Percentiles rank a stretch among this genome's conserved stretches.
Evolutionary conservation across 2,329 filamentous ascomycete species (phyloP).

Genomic region (Gnomoniopsis smithogilvyi): DNA sequence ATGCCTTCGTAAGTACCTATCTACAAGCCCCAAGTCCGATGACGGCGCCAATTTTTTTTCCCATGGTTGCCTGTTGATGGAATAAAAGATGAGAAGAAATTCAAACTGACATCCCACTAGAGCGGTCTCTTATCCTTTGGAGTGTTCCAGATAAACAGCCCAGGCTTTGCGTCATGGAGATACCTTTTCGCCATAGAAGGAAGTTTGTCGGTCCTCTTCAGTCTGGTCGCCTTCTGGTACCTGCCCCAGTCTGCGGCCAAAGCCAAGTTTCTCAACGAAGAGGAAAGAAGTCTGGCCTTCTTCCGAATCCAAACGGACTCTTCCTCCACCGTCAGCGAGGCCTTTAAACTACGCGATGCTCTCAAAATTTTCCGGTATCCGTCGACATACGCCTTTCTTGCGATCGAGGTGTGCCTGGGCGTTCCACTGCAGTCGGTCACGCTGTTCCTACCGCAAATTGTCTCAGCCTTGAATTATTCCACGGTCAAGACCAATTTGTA

Average conservation of each 20-base stretch:
- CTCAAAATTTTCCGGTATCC: constrained; percentile 50
- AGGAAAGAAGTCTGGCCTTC: constrained; percentile 66
- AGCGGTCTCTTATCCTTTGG: constrained; percentile 55
- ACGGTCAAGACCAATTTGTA: constrained; percentile 69
- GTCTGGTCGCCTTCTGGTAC: constrained; percentile 65
- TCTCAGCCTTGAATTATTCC: constrained; percentile 44
- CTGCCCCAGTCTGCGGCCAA: constrained; percentile 62
- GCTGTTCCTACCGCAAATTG: constrained; percentile 50
- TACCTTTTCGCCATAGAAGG: constrained; percentile 54
- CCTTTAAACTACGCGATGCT: constrained; percentile 48
- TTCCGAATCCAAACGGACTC: constrained; percentile 74
- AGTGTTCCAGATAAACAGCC: constrained; percentile 41
- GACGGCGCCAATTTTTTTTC: too few species aligned
- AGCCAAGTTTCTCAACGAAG: constrained; percentile 61
- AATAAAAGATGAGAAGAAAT: too few species aligned
- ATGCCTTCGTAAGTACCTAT: constrained; percentile 44
- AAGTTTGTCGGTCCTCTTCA: constrained; percentile 54
- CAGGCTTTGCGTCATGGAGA: constrained; percentile 35
- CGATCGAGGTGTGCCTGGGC: constrained; percentile 57
- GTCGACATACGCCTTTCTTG: constrained; percentile 45
- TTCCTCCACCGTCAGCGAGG: constrained; percentile 57
- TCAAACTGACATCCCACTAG: too few species aligned
- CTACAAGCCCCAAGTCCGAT: too few species aligned
- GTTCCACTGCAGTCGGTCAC: constrained; percentile 54
- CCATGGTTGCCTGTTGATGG: too few species aligned